A percentile compares a stretch with the other conserved stretches of the same genome.
Conservation (phyloP, 352 stramenopile genomes). For the Pythium vanterpoolii region DNA sequence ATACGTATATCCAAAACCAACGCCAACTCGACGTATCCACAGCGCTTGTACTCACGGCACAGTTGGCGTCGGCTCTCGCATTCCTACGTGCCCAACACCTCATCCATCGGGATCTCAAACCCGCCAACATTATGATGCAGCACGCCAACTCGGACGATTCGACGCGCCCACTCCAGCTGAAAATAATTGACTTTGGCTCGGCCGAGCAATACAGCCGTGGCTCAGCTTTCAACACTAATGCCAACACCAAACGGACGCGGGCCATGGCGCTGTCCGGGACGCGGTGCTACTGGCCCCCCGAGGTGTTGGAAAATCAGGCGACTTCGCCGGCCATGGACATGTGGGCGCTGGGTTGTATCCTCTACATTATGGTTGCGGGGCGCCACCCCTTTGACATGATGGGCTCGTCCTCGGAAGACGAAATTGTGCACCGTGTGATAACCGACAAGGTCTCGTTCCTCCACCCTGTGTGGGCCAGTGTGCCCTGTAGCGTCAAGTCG, state of each 20-base stretch:
- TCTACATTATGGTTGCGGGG: conserved; percentile 86
- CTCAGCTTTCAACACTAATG: no score
- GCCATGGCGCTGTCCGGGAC: conserved; percentile 63
- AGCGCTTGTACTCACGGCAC: conserved; percentile 49
- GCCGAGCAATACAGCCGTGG: conserved; percentile 35
- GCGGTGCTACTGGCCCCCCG: conserved; percentile 82
- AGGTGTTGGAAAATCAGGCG: conserved; percentile 52
- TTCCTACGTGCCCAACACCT: conserved; percentile 62
- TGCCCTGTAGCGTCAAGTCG: conserved; percentile 53
- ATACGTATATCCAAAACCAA: conserved; percentile 61
- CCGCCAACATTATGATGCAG: conserved; percentile 83
- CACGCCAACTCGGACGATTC: neutral
- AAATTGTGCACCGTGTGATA: conserved; percentile 59
- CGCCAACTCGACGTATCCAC: conserved; percentile 36
- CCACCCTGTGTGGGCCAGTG: conserved; percentile 46
- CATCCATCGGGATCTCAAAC: conserved; percentile 87
- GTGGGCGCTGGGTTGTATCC: conserved; percentile 84
- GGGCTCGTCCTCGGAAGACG: conserved; percentile 66
- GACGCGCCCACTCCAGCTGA: conserved; percentile 38
- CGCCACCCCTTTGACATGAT: conserved; percentile 86
- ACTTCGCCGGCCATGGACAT: conserved; percentile 83
- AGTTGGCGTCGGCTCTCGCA: conserved; percentile 61
- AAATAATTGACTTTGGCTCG: conserved; percentile 90
- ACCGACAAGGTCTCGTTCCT: conserved; percentile 52
- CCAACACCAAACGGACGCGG: neutral